These are phyloP conservation scores for Rhododendron molle DNA, from an alignment of 148 eudicot species.

Conservation along the genomic window DNA sequence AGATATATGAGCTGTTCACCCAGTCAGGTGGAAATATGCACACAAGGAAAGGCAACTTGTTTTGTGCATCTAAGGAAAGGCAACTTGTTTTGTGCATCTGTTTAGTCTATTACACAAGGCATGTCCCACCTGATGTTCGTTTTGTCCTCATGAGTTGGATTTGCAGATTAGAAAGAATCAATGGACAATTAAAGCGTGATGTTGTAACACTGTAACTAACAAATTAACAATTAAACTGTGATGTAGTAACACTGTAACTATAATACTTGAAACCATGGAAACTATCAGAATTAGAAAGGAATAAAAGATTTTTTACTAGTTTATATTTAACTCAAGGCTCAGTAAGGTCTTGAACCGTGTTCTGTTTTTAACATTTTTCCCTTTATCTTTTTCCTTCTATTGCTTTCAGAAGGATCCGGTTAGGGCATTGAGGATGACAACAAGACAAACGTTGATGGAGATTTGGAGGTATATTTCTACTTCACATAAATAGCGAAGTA, in stretches of 20 bases:
- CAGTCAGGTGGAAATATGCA: not conserved
- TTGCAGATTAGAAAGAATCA: not conserved
- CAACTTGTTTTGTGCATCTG: not conserved
- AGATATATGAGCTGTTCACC: not conserved
- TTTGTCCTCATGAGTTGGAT: not conserved
- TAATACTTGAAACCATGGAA: not conserved
- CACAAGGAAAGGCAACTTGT: too few species aligned
- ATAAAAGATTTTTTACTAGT: not conserved
- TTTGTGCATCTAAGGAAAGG: not conserved
- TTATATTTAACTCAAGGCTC: not conserved
- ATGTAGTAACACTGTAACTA: not conserved
- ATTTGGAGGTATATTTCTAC: conserved; percentile 67
- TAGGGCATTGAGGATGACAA: conserved; percentile 77
- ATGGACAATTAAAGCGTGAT: not conserved
- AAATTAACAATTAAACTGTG: not conserved
- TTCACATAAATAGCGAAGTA: not conserved
- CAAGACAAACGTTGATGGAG: conserved; percentile 71
- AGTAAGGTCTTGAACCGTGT: not conserved
- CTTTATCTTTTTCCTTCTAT: not conserved
- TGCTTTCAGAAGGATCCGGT: conserved; percentile 68
- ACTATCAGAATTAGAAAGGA: not conserved
- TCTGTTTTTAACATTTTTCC: not conserved
- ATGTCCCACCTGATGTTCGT: not conserved
- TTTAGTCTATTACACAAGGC: not conserved
- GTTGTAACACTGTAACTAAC: not conserved